Conservation (phyloP, 768 basidiomycete species). For the Leccinum subgranulosum region DNA sequence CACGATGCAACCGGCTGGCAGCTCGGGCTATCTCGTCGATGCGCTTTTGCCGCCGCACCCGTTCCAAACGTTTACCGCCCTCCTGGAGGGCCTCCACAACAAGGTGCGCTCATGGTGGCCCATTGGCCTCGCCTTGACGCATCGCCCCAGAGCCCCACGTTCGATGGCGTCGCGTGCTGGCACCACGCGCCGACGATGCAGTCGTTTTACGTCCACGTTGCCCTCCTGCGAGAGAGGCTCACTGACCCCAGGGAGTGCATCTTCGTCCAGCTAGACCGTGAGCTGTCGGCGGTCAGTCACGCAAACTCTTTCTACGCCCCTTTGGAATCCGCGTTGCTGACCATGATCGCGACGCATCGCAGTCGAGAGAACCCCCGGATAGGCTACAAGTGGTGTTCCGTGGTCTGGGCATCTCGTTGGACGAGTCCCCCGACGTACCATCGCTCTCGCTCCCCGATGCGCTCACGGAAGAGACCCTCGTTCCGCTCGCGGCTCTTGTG, state of each 20-base stretch:
- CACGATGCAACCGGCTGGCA: neutral
- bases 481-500: slow-evolving; percentile 57
- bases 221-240: slow-evolving; percentile 15
- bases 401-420: slow-evolving; percentile 3
- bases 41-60: slow-evolving; percentile 35
- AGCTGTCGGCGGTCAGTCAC: slow-evolving; percentile 21
- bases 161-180: slow-evolving; percentile 42
- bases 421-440: slow-evolving; percentile 2
- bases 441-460: slow-evolving; percentile 30
- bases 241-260: neutral
- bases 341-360: slow-evolving; percentile 2
- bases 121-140: neutral
- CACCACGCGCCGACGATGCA: slow-evolving; percentile 47
- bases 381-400: slow-evolving; percentile 14
- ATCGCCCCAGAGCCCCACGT: slow-evolving; percentile 23
- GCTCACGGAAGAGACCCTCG: slow-evolving; percentile 26
- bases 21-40: slow-evolving; percentile 52
- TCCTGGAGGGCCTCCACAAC: slow-evolving; percentile 39
- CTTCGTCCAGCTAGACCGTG: slow-evolving; percentile 19
- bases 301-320: neutral
- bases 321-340: neutral
- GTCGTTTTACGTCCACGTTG: slow-evolving; percentile 52
- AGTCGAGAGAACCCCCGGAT: slow-evolving; percentile 13
- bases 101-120: slow-evolving; percentile 28
- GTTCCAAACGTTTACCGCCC: slow-evolving; percentile 29